A percentile compares a stretch with the other conserved stretches of the same genome.
phyloP scores from a whole-genome alignment of 768 basidiomycete genomes.

The Tylopilus sp. region DNA sequence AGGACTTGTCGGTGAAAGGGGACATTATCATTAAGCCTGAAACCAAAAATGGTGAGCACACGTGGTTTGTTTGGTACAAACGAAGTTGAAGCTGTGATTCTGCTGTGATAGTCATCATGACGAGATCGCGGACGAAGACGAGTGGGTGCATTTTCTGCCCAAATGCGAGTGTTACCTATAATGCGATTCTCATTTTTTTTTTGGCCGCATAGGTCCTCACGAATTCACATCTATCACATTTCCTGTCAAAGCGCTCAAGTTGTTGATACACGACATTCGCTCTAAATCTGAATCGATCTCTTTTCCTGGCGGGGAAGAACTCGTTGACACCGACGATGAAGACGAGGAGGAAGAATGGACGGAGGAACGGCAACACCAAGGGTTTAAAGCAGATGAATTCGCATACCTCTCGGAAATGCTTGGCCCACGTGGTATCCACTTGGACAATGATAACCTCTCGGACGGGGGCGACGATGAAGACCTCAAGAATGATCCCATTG shows the following conservation, averaged over 20 bases:
- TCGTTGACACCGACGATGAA: slow-evolving; percentile 77
- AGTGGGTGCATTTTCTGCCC: slow-evolving; percentile 48
- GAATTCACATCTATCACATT: slow-evolving; percentile 85
- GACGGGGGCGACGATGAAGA: slow-evolving; percentile 83
- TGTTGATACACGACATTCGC: slow-evolving; percentile 81
- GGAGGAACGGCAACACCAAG: slow-evolving; percentile 74
- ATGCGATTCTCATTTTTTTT: slow-evolving; percentile 20
- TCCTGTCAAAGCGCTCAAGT: slow-evolving; percentile 89
- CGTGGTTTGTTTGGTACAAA: slow-evolving; percentile 8
- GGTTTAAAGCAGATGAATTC: slow-evolving; percentile 70
- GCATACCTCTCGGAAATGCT: slow-evolving; percentile 83
- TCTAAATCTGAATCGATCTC: slow-evolving; percentile 72
- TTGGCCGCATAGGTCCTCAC: slow-evolving; percentile 60
- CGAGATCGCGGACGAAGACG: slow-evolving; percentile 82
- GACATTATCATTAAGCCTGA: slow-evolving; percentile 83
- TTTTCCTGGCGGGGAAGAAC: slow-evolving; percentile 54
- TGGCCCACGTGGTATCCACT: slow-evolving; percentile 65
- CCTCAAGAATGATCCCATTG: slow-evolving; percentile 80
- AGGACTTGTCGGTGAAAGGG: slow-evolving; percentile 77
- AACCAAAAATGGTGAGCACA: slow-evolving; percentile 71
- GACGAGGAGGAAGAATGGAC: slow-evolving; percentile 95
- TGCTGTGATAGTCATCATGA: slow-evolving; percentile 81
- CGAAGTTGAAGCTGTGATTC: slow-evolving; percentile 16
- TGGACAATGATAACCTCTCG: slow-evolving; percentile 76
- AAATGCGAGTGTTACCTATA: not conserved